Evolutionary conservation across 768 basidiomycete species (phyloP), one percentile per base, ranked within the genome.

Genomic region (Mycena floridula): DNA sequence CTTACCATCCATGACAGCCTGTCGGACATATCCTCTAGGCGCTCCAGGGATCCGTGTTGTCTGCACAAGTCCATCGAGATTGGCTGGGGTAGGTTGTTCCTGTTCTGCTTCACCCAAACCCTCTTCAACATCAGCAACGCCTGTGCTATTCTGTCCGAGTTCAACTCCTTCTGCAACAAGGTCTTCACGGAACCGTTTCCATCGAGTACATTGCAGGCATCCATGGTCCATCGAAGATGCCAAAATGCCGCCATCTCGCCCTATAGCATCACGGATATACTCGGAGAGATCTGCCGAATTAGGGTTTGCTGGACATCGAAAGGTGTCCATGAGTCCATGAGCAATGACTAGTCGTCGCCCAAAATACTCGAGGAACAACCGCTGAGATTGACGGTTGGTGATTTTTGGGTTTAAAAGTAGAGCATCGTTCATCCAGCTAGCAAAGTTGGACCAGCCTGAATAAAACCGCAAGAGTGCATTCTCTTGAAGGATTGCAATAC

Each of bases 1-100:
- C 25, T 62, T 65, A 5, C 63, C 62, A 55, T 65, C 63, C 60
- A 65, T 63, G 0, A 63, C 60, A 18, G 60, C 62, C 45, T 60
- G 40, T 0, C 60, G 54, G 15, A 61, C 55, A 42, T 58, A 53
- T 11, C 54, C 56, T 26, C 54, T 44, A 24, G 43, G 38, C 24
- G 25, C 48, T 24, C 32, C 52, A 21, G 46, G 42, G 2, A 21
- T 30, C 20, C 11, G 11, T n/a, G 38, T 30, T 21, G 45, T 21
- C 18, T 24, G 22, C 1, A 9, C 16, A 22, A 44, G 35, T n/a
- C n/a, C 43, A 22, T 21, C 8, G 13, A 6, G 12, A n/a, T 21
- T 15, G 20, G 23, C 1, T 18, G 21, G 7, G 5, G 13, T 3
- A 5, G 22, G 11, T 22, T 37, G 16, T 21, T 22, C 20, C 32